Percentiles rank a stretch among this genome's conserved stretches.
Evolutionary conservation across 495 filamentous ascomycete genomes (phyloP).

Genomic region (Aspergillus bridgeri): DNA sequence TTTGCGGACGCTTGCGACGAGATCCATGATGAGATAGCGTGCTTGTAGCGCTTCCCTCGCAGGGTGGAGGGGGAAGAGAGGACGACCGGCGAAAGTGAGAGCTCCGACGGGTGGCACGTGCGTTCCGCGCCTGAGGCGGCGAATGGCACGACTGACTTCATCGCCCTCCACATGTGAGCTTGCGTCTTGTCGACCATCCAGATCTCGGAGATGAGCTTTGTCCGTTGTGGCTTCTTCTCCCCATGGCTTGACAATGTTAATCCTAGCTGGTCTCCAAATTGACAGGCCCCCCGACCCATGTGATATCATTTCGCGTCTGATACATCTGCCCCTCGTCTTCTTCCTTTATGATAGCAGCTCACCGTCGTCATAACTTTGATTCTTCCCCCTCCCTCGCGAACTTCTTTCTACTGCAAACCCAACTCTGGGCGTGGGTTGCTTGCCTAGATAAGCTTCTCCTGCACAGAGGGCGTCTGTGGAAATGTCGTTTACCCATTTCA

Average conservation of each 20-base stretch:
- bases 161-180: conserved; percentile 3
- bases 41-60: too few species aligned
- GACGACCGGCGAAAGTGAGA: not conserved
- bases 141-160: conserved; percentile 19
- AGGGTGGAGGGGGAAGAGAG: not conserved
- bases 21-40: conserved; percentile 66
- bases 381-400: not conserved
- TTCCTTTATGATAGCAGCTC: conserved; percentile 2
- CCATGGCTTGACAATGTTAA: conserved; percentile 9
- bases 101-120: conserved; percentile 20
- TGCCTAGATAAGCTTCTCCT: not conserved
- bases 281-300: conserved; percentile 9
- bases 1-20: conserved; percentile 88
- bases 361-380: not conserved
- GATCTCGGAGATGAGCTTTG: not conserved
- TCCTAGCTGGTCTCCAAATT: conserved; percentile 6
- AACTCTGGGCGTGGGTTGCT: not conserved
- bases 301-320: conserved; percentile 17
- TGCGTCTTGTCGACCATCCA: not conserved
- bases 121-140: conserved; percentile 19
- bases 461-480: not conserved
- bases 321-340: conserved; percentile 18
- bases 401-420: not conserved
- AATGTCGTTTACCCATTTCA: conserved; percentile 25
- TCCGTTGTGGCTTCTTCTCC: not conserved